phyloP scores from a whole-genome alignment of 148 eudicot genomes.

The Spergularia bocconei region DNA sequence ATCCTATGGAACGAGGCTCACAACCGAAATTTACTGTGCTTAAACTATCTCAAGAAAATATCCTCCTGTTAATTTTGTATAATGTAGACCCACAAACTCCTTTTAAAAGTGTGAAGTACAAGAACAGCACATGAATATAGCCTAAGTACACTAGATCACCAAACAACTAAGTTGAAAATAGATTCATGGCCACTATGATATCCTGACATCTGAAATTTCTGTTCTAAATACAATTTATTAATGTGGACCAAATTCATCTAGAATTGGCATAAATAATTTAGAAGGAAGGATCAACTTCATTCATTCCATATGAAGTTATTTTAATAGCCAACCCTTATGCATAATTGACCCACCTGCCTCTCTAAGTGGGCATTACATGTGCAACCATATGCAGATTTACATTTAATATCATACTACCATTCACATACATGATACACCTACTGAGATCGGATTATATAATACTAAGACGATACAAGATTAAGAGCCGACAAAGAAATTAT shows the following conservation, averaged over 20 bases:
- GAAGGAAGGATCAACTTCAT: conserved; percentile 6
- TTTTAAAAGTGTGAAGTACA: neutral
- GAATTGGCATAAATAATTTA: conserved; percentile 11
- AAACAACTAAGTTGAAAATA: conserved; percentile 10
- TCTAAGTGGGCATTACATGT: conserved; percentile 36
- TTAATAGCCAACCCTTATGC: conserved; percentile 3
- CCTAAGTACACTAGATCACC: neutral
- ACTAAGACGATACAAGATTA: neutral
- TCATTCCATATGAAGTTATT: neutral
- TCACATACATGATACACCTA: conserved; percentile 19
- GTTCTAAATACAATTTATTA: conserved; percentile 1
- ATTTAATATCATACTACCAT: conserved; percentile 17
- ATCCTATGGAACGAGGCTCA: no score
- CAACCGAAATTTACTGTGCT: neutral
- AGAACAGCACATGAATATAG: conserved; percentile 2
- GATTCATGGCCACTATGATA: conserved; percentile 13
- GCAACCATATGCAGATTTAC: conserved; percentile 38
- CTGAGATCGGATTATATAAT: conserved; percentile 10
- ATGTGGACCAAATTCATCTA: conserved; percentile 24
- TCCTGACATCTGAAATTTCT: conserved; percentile 15
- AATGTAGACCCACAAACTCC: neutral
- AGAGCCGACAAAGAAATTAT: conserved; percentile 21
- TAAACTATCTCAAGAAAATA: neutral
- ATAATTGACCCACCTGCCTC: conserved; percentile 32
- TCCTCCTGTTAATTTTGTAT: neutral